Percentiles rank a stretch among this genome's conserved stretches.
These are phyloP conservation scores for Sporothrix protearum DNA, from an alignment of 2,329 filamentous ascomycete species.

Conservation along the genomic window DNA sequence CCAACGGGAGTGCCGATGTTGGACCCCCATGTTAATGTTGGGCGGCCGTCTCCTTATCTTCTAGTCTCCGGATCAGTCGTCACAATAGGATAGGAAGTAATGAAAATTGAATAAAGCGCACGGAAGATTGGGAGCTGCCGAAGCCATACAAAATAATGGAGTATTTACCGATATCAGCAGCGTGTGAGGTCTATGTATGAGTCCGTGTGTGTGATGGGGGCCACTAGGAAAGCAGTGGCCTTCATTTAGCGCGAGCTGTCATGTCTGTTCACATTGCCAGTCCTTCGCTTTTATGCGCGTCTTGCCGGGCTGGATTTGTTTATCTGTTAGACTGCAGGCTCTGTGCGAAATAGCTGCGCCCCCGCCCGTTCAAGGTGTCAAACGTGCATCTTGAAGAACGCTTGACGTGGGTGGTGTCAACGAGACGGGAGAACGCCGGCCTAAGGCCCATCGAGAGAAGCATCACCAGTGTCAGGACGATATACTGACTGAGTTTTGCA, in stretches of 20 bases:
- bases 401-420: too few species aligned
- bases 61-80: background rate
- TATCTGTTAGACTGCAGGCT: background rate
- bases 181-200: background rate
- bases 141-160: background rate
- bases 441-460: too few species aligned
- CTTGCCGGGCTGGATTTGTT: background rate
- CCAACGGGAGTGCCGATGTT: background rate
- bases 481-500: too few species aligned
- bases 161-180: background rate
- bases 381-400: too few species aligned
- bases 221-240: slow-evolving; percentile 1
- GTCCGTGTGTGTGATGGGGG: background rate
- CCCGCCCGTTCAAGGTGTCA: background rate
- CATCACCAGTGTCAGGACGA: too few species aligned
- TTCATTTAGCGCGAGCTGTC: background rate
- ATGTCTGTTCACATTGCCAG: background rate
- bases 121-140: background rate
- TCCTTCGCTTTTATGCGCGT: background rate
- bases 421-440: too few species aligned
- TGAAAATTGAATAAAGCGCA: background rate
- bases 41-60: background rate
- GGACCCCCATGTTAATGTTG: background rate
- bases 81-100: too few species aligned
- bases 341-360: background rate